Conservation (phyloP, 371 early-diverging fungal genomes). For the Zancudomyces culisetae region DNA sequence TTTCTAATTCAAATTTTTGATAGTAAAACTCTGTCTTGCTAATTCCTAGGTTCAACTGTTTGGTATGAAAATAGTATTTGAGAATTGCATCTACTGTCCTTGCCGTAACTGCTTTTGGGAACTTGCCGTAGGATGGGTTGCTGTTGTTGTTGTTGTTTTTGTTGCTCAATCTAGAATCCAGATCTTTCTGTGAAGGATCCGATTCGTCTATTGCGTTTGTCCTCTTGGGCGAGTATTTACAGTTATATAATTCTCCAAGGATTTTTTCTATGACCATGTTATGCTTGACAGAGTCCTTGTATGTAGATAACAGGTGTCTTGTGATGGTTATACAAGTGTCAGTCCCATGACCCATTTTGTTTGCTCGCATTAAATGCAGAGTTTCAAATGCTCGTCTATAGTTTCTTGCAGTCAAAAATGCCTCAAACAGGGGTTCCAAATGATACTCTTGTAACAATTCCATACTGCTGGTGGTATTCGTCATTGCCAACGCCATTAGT, state of each 20-base stretch:
- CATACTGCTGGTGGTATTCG: too few relatives aligned
- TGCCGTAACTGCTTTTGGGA: constrained; percentile 24
- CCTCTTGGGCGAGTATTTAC: constrained; percentile 10
- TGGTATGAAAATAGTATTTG: constrained; percentile 29
- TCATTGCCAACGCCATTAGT: too few relatives aligned
- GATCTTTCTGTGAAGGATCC: constrained; percentile 27
- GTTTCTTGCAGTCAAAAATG: constrained; percentile 32
- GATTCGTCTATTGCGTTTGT: constrained; percentile 31
- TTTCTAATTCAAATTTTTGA: constrained; percentile 22
- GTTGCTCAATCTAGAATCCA: too few relatives aligned
- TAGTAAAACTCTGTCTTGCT: constrained; percentile 31
- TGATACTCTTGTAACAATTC: constrained; percentile 43
- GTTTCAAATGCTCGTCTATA: constrained; percentile 42
- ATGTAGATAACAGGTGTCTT: constrained; percentile 12
- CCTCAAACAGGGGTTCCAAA: constrained; percentile 45
- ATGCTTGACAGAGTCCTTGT: constrained; percentile 15
- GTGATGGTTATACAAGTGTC: constrained; percentile 22
- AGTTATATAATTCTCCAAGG: too few relatives aligned
- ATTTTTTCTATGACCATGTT: constrained; percentile 8
- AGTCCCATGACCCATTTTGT: constrained; percentile 27
- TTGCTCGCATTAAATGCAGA: constrained; percentile 39
- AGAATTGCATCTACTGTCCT: constrained; percentile 43
- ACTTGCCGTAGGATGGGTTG: too few relatives aligned
- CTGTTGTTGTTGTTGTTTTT: too few relatives aligned
- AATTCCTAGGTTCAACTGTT: constrained; percentile 31